Evolutionary conservation across 345 rosid genomes (phyloP).

Genomic region (Isatis tinctoria): DNA sequence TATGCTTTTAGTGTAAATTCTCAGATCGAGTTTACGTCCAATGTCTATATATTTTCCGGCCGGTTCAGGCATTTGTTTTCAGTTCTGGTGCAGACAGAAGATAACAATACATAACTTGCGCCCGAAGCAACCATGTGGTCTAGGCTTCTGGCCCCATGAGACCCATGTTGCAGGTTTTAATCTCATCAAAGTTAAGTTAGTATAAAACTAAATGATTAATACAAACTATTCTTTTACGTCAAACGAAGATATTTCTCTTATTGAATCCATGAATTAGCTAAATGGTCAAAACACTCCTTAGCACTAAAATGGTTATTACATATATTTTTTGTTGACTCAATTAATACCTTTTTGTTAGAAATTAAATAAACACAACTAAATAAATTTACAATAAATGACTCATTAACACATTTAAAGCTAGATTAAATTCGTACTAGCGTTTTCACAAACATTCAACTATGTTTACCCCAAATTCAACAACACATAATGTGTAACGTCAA

Average conservation of each 20-base stretch:
- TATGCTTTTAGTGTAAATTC: background rate
- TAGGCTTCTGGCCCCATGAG: constrained; percentile 8
- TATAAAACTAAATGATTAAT: background rate
- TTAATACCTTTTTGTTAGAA: constrained; percentile 5
- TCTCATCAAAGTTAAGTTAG: background rate
- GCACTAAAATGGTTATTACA: constrained; percentile 4
- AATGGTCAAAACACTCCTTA: constrained; percentile 9
- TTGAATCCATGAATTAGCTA: background rate
- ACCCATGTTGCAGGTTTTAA: background rate
- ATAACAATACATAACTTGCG: background rate
- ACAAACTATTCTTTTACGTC: background rate
- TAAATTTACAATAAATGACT: constrained; percentile 1
- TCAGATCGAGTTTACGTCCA: background rate
- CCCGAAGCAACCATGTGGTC: constrained; percentile 8
- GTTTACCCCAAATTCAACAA: constrained; percentile 32
- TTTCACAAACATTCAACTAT: constrained; percentile 33
- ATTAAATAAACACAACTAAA: constrained; percentile 8
- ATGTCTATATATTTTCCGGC: background rate
- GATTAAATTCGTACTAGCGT: constrained; percentile 16
- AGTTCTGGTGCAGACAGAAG: background rate
- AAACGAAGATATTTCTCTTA: background rate
- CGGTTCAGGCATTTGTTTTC: background rate
- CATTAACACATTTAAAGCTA: background rate
- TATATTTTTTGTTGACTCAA: constrained; percentile 22
- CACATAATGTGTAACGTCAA: constrained; percentile 25